Conservation (phyloP, 176 grass and related monocot species). For the Canna indica region DNA sequence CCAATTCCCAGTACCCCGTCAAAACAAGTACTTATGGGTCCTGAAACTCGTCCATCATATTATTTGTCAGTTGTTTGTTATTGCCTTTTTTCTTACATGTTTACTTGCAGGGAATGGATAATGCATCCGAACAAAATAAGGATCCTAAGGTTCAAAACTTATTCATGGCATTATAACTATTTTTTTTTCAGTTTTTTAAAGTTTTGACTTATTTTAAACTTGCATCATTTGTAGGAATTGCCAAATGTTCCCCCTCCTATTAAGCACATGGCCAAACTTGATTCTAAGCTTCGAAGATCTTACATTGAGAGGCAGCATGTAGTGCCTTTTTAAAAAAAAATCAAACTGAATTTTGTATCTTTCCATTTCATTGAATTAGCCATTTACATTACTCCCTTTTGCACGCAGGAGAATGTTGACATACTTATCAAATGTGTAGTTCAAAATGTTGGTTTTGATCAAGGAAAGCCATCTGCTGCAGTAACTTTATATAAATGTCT, state of each 20-base stretch:
- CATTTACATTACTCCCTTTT: background rate
- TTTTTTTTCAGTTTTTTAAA: slow-evolving; percentile 7
- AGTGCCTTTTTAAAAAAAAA: slow-evolving; percentile 14
- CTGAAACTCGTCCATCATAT: background rate
- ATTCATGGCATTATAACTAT: slow-evolving; percentile 25
- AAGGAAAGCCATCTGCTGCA: slow-evolving; percentile 79
- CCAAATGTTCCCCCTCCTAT: slow-evolving; percentile 52
- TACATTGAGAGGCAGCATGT: slow-evolving; percentile 71
- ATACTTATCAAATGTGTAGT: slow-evolving; percentile 65
- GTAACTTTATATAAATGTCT: slow-evolving; percentile 90
- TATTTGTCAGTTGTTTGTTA: background rate
- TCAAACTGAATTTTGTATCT: background rate
- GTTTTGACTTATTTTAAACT: slow-evolving; percentile 24
- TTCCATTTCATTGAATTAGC: background rate
- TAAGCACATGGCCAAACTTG: slow-evolving; percentile 44
- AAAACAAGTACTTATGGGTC: slow-evolving; percentile 44
- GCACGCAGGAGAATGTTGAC: slow-evolving; percentile 72
- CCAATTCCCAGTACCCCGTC: slow-evolving; percentile 42
- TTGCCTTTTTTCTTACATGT: slow-evolving; percentile 20
- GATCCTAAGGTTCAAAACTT: slow-evolving; percentile 50
- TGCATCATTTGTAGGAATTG: slow-evolving; percentile 53
- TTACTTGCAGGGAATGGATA: slow-evolving; percentile 51
- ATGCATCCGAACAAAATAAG: slow-evolving; percentile 29
- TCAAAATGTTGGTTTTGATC: slow-evolving; percentile 62
- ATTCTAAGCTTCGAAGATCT: slow-evolving; percentile 45